A percentile compares a stretch with the other conserved stretches of the same genome.
Evolutionary conservation across 2,329 filamentous ascomycete genomes (phyloP).

Genomic region (Rutstroemia sydowiana): DNA sequence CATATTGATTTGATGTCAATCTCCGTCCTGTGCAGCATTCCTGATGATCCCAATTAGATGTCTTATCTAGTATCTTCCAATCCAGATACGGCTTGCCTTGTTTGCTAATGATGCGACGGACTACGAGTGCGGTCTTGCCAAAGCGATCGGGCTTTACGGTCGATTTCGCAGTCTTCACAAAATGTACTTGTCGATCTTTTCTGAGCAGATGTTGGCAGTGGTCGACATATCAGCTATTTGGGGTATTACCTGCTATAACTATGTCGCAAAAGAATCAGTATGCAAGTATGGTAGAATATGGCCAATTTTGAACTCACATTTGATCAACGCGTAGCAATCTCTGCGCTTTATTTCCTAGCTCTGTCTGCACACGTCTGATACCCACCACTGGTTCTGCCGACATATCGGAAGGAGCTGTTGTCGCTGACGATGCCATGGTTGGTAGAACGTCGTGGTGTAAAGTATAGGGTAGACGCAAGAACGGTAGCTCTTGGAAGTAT

Average conservation of each 20-base stretch:
- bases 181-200: slow-evolving; percentile 3
- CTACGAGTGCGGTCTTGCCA: slow-evolving; percentile 4
- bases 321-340: slow-evolving; percentile 4
- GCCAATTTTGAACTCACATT: background rate
- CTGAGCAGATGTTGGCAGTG: background rate
- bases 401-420: background rate
- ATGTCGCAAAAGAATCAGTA: background rate
- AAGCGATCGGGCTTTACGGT: slow-evolving; percentile 1
- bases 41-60: background rate
- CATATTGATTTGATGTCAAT: background rate
- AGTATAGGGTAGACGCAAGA: no score
- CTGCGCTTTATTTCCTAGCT: background rate
- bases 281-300: background rate
- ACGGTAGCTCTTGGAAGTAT: no score
- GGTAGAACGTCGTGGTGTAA: background rate
- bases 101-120: slow-evolving; percentile 2
- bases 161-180: slow-evolving; percentile 1
- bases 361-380: slow-evolving; percentile 1
- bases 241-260: slow-evolving; percentile 5
- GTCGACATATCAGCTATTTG: background rate
- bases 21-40: slow-evolving; percentile 1
- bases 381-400: background rate
- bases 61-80: background rate
- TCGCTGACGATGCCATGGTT: background rate
- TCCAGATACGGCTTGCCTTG: background rate